Percentiles rank a stretch among this genome's conserved stretches.
These are phyloP conservation scores for Penicillium sp. DNA, from an alignment of 2,329 filamentous ascomycete species.

Conservation along the genomic window DNA sequence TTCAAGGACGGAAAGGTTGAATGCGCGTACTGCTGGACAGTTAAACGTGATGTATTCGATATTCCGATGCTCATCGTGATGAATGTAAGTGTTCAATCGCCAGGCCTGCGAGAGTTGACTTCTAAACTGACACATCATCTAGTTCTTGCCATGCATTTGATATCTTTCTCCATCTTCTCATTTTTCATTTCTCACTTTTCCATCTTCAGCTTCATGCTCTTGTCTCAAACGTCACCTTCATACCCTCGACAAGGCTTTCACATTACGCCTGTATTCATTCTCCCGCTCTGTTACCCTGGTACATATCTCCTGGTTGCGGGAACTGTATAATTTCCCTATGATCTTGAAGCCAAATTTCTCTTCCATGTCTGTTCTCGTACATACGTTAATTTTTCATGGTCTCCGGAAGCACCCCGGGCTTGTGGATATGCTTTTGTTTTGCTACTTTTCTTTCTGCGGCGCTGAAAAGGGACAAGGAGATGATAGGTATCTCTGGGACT, in stretches of 20 bases:
- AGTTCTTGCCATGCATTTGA: conserved; percentile 49
- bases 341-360: not conserved
- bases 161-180: conserved; percentile 12
- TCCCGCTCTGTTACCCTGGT: conserved; percentile 10
- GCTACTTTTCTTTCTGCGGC: conserved; percentile 16
- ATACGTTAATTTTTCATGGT: conserved; percentile 13
- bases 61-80: conserved; percentile 98
- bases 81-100: conserved; percentile 69
- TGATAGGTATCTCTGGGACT: conserved; percentile 23
- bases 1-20: conserved; percentile 85
- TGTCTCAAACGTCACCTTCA: conserved; percentile 14
- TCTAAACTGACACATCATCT: conserved; percentile 12
- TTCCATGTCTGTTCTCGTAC: conserved; percentile 14
- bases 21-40: conserved; percentile 94
- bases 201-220: conserved; percentile 3
- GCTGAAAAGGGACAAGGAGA: conserved; percentile 24
- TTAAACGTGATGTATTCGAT: conserved; percentile 95
- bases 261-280: conserved; percentile 12
- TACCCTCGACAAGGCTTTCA: conserved; percentile 13
- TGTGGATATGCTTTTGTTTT: conserved; percentile 15
- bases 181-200: not conserved
- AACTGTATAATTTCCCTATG: conserved; percentile 21
- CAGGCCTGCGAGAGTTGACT: not conserved
- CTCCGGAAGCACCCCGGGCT: conserved; percentile 1
- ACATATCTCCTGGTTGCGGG: conserved; percentile 20